These are phyloP conservation scores for Aspergillus coremiiformis DNA, from an alignment of 495 filamentous ascomycete genomes.

Conservation along the genomic window DNA sequence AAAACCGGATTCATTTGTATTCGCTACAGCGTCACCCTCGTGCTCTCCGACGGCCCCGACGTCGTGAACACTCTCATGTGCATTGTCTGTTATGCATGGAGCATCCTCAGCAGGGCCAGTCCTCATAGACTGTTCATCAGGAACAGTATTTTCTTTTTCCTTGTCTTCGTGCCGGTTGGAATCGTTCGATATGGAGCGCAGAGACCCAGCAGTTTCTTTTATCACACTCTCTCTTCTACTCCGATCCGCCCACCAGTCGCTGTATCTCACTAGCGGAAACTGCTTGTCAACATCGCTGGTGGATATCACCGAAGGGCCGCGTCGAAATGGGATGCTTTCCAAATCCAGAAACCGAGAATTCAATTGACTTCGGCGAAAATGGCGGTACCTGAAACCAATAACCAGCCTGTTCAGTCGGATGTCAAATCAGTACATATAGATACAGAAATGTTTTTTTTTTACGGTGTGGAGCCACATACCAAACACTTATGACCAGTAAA, in stretches of 20 bases:
- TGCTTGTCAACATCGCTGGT: slow-evolving; percentile 71
- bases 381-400: slow-evolving; percentile 10
- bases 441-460: neutral
- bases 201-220: neutral
- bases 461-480: neutral
- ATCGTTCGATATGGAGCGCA: neutral
- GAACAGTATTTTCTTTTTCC: neutral
- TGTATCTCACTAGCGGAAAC: slow-evolving; percentile 84
- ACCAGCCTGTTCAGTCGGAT: slow-evolving; percentile 7
- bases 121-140: neutral
- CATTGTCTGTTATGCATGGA: slow-evolving; percentile 2
- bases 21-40: slow-evolving; percentile 51
- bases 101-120: neutral
- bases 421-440: slow-evolving; percentile 1
- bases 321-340: slow-evolving; percentile 8
- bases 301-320: slow-evolving; percentile 1
- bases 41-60: neutral
- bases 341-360: slow-evolving; percentile 1
- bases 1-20: slow-evolving; percentile 56
- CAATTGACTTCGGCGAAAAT: neutral
- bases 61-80: neutral
- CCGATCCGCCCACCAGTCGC: slow-evolving; percentile 60
- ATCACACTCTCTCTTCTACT: neutral
- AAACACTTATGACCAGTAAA: neutral
- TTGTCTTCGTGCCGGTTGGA: neutral